Percentiles rank a stretch among this genome's conserved stretches.
Evolutionary conservation across 2,329 filamentous ascomycete genomes (phyloP).

Genomic region (Paraconiothyrium brasiliense): DNA sequence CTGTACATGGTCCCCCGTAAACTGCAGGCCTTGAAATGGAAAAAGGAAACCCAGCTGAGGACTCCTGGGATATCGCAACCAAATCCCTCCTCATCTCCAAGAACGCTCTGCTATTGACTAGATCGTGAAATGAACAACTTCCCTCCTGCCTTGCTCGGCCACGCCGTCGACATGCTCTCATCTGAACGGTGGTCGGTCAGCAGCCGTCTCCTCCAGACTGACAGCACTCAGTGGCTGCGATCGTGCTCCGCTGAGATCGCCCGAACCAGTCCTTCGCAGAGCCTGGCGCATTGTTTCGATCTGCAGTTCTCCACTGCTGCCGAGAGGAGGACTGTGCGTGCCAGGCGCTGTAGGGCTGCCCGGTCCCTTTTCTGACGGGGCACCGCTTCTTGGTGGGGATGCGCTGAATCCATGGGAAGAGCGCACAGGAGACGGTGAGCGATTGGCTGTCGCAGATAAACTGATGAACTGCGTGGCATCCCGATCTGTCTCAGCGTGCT

Average conservation of each 20-base stretch:
- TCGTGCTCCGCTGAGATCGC: slow-evolving; percentile 69
- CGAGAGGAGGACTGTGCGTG: slow-evolving; percentile 62
- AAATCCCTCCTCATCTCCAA: background rate
- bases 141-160: background rate
- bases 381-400: slow-evolving; percentile 80
- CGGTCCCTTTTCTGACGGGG: slow-evolving; percentile 75
- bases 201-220: slow-evolving; percentile 48
- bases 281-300: slow-evolving; percentile 96
- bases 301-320: slow-evolving; percentile 73
- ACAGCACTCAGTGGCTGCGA: slow-evolving; percentile 52
- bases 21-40: background rate
- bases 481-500: slow-evolving; percentile 74
- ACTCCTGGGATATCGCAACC: slow-evolving; percentile 39
- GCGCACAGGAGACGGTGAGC: slow-evolving; percentile 81
- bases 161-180: slow-evolving; percentile 17
- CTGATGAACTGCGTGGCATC: slow-evolving; percentile 77
- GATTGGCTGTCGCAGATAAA: slow-evolving; percentile 68
- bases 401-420: slow-evolving; percentile 75
- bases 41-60: slow-evolving; percentile 12
- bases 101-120: slow-evolving; percentile 3
- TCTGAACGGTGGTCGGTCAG: slow-evolving; percentile 44
- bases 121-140: slow-evolving; percentile 1
- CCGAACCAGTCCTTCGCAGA: slow-evolving; percentile 82
- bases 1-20: background rate
- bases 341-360: slow-evolving; percentile 66